Conservation (phyloP, 2,329 filamentous ascomycete species). For the Penicillium corylophilum region DNA sequence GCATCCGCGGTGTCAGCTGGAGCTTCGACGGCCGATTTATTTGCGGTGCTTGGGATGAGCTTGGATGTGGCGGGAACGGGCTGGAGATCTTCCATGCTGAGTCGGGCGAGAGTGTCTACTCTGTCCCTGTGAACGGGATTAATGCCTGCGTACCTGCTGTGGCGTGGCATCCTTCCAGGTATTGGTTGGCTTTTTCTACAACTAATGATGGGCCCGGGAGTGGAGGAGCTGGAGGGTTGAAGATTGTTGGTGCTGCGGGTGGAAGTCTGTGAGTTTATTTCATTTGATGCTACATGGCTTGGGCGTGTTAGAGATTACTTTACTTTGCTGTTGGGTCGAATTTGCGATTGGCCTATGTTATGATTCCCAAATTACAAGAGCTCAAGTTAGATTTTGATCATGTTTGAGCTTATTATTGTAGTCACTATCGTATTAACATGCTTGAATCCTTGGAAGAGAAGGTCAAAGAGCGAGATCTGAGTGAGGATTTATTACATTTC, state of each 20-base stretch:
- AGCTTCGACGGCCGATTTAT: slow-evolving; percentile 52
- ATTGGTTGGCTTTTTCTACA: slow-evolving; percentile 51
- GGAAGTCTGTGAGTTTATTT: slow-evolving; percentile 30
- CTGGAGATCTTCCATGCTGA: slow-evolving; percentile 53
- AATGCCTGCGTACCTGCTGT: slow-evolving; percentile 46
- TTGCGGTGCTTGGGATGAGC: slow-evolving; percentile 50
- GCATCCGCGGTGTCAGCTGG: slow-evolving; percentile 50
- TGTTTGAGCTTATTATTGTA: slow-evolving; percentile 3
- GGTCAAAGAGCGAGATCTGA: background rate
- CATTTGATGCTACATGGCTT: background rate
- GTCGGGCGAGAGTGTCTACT: slow-evolving; percentile 50
- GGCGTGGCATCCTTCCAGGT: slow-evolving; percentile 51
- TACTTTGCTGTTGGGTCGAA: background rate
- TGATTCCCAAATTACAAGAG: slow-evolving; percentile 1
- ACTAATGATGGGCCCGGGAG: slow-evolving; percentile 43
- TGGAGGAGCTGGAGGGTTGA: slow-evolving; percentile 43
- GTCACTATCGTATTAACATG: background rate
- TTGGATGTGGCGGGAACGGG: slow-evolving; percentile 42
- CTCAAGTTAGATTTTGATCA: background rate
- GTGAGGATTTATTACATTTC: slow-evolving; percentile 4
- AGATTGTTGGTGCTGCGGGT: slow-evolving; percentile 49
- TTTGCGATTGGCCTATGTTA: background rate
- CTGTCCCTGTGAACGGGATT: slow-evolving; percentile 40
- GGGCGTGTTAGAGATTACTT: background rate
- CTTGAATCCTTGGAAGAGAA: background rate